Evolutionary conservation across 148 eudicot species (phyloP).

Genomic region (Vaccinium macrocarpon): DNA sequence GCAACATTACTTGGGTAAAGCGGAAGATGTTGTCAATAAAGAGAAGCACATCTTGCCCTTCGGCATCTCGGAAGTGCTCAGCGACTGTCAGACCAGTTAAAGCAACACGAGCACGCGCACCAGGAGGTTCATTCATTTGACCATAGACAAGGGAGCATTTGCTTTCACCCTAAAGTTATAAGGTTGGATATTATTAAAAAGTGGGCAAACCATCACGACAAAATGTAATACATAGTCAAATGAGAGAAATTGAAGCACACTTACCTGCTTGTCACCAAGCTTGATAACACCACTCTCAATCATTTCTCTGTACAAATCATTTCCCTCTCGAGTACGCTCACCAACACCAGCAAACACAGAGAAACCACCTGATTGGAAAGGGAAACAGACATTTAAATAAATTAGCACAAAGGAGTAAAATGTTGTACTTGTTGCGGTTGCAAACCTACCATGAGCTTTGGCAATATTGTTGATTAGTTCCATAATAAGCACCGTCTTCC

Average conservation of each 20-base stretch:
- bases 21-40: constrained; percentile 76
- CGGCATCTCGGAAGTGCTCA: constrained; percentile 73
- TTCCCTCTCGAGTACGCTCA: constrained; percentile 82
- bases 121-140: constrained; percentile 78
- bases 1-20: constrained; percentile 51
- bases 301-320: constrained; percentile 80
- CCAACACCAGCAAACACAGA: constrained; percentile 86
- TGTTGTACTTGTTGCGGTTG: background rate
- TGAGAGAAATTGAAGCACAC: background rate
- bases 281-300: constrained; percentile 84
- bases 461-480: constrained; percentile 45
- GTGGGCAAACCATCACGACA: background rate
- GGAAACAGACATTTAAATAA: background rate
- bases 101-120: constrained; percentile 79
- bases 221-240: background rate
- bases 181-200: background rate
- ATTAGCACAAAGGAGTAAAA: background rate
- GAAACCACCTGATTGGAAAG: constrained; percentile 64
- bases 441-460: constrained; percentile 33
- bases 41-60: constrained; percentile 71
- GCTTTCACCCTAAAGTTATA: constrained; percentile 45
- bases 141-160: constrained; percentile 74
- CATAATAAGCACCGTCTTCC: constrained; percentile 39
- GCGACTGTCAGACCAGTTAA: constrained; percentile 72
- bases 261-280: constrained; percentile 72